Evolutionary conservation across 345 rosid genomes (phyloP), one percentile per base, ranked within the genome.

Genomic region (Balakata baccata): DNA sequence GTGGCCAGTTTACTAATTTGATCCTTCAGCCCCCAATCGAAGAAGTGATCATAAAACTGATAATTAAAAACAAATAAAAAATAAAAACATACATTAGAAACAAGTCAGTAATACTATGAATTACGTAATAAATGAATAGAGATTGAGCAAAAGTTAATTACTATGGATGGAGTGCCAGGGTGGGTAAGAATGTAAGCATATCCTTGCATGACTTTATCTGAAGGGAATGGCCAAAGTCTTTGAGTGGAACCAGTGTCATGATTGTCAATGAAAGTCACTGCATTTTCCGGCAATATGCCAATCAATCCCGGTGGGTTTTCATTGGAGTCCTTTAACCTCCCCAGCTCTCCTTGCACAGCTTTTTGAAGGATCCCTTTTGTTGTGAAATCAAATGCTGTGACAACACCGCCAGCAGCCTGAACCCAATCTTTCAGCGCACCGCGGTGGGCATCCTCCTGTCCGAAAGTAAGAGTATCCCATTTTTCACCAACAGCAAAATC

Each of bases 101-200:
- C 11, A 9, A 22, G 25, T 10, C 63, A 22, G 20, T 12, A 49
- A 16, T 25, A 58, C 13, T n/a, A 41, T 6, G 4, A 29, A 23
- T 16, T 10, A 3, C 46, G 7, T 41, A 11, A 37, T 25, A 49
- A 64, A 56, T 5, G 56, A 18, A 46, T 10, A 69, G 39, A 45
- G 69, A 52, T 43, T 29, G 73, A 66, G 41, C 0, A 72, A 39
- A 37, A 73, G 34, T 29, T 29, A 29, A 72, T 84, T 85, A 91
- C 98, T 14, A 91, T 84, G 70, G 84, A 87, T 53, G 97, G 93
- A 38, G 73, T 88, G 29, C 97, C 96, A 0, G 94, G 96, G 76
- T 90, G 97, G 17, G 94, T 90, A 70, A 90, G 97, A 75, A 90
- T 92, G 78, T 94, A 94, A 59, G 89, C 90, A 68, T 92, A 94